Base-by-base conservation (phyloP, 306 rosid genomes). In the Cucurbita ficifolia region DNA sequence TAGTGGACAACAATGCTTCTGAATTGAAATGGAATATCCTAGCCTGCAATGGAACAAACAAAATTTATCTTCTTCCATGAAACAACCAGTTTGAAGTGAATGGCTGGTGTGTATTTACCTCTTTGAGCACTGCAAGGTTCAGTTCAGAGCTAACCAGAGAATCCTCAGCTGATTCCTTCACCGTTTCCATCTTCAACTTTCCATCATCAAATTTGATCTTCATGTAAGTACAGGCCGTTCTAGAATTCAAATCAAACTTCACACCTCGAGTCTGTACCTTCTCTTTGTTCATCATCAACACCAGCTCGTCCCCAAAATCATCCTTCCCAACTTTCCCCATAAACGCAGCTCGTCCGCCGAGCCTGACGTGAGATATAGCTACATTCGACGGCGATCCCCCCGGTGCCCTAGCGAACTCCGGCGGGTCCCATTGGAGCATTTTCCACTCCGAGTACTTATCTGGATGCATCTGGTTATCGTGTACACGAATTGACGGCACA, bases 401-500 rank as follows among this genome's bases (percentile, higher is more conserved):
- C 0, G 95, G 92, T 1, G 96, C 99, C 11, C 96, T 82, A 11
- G 83, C 94, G 42, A 86, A 91, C 77, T 94, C 99, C 38, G 99
- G 99, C 0, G 97, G 96, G 76, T 90, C 90, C 99, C 99, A 94
- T 77, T 94, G 99, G 17, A 91, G 85, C 97, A 89, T 94, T 74
- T 94, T 94, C 99, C 99, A 94, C 74, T 88, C 84, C 2, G 96
- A 85, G 82, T 94, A 94, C 0, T 81, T 88, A 56, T 91, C 97
- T 4, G 82, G 88, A 86, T 94, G 75, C 99, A 94, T 87, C 5
- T 86, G 97, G 54, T 85, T 82, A 22, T 83, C 81, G 70, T 79
- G 87, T 57, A 91, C 97, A 72, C 99, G 83, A 39, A 94, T 92
- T 50, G 96, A 78, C 4, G 99, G 96, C 36, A 94, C 65, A 29